Evolutionary conservation across 2,329 filamentous ascomycete genomes (phyloP).

Genomic region (Colletotrichum sp.): DNA sequence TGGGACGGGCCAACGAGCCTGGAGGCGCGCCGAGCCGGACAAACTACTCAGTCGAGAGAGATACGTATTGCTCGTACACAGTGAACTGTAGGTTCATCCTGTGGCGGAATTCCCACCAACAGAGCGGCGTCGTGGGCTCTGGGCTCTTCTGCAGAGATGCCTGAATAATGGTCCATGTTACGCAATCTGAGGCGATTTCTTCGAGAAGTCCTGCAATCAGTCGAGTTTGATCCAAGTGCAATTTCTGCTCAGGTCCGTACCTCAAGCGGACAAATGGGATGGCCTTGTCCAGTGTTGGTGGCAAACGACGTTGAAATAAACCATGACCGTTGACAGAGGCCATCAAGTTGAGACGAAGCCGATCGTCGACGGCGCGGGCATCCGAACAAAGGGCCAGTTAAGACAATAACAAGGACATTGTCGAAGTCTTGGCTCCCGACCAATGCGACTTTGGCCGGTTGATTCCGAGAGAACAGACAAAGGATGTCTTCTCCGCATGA

Average conservation of each 20-base stretch:
- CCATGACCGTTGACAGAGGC: neutral
- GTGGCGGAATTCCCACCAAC: neutral
- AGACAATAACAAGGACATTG: neutral
- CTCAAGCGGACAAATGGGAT: neutral
- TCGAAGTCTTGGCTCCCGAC: neutral
- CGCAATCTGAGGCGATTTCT: neutral
- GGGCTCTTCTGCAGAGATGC: neutral
- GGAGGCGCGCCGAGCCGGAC: neutral
- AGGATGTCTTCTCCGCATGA: neutral
- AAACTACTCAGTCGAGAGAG: neutral
- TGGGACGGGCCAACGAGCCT: neutral
- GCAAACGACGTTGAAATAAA: neutral
- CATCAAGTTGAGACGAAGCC: conserved; percentile 1
- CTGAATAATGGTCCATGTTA: neutral
- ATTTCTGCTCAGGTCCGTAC: neutral
- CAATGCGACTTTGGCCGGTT: conserved; percentile 12
- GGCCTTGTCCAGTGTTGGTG: neutral
- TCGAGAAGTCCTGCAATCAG: neutral
- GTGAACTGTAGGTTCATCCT: neutral
- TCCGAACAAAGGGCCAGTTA: neutral
- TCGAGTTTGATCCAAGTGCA: neutral
- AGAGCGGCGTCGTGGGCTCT: neutral
- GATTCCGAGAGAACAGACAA: conserved; percentile 9
- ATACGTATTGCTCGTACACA: neutral
- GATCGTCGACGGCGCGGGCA: neutral